Evolutionary conservation across 305 asterid species (phyloP), one percentile per base, ranked within the genome.

Genomic region (Stenogyne calaminthoides): DNA sequence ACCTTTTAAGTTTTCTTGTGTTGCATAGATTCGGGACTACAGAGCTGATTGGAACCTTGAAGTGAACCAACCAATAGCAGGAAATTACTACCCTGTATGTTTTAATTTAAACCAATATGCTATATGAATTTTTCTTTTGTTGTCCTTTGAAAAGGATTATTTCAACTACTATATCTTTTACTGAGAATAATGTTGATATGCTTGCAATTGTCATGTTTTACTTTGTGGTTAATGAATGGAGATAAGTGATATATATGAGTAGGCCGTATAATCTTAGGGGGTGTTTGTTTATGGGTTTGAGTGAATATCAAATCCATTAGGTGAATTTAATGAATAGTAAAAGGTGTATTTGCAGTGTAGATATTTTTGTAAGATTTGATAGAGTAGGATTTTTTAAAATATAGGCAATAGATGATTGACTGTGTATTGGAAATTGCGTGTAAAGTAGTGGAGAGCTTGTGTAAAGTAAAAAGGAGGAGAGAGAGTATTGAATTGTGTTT

Each of bases 51-150:
- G 99, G 99, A 78, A 89, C 78, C 96, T 95, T 90, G 83, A 95
- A 89, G 96, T 90, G 83, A 77, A 88, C 84, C 98, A 95, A 77
- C 98, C 99, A 55, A 82, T 88, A 46, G 97, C 98, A 3, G 99
- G 99, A 84, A 95, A 95, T 81, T 95, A 95, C 84, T 95, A 95
- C 78, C 99, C 99, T 34, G 98, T 92, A 87, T 55, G 97, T 79
- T 80, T 11, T 6, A 14, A 12, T 47, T 47, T 14, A 47, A 12
- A 14, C 39, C 52, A 61, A 47, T 36, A 52, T 57, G 63, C 52
- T 36, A 22, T n/a, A 9, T 27, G 25, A 25, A 1, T 32, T 7
- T 9, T 52, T 67, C 61, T 47, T 14, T 47, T 36, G 37, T 7
- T 16, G 9, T 54, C 52, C 10, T 56, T 63, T 40, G 36, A 10